Evolutionary conservation across 192 early-diverging fungal genomes (phyloP).

Genomic region (Backusella parvicylindrica): DNA sequence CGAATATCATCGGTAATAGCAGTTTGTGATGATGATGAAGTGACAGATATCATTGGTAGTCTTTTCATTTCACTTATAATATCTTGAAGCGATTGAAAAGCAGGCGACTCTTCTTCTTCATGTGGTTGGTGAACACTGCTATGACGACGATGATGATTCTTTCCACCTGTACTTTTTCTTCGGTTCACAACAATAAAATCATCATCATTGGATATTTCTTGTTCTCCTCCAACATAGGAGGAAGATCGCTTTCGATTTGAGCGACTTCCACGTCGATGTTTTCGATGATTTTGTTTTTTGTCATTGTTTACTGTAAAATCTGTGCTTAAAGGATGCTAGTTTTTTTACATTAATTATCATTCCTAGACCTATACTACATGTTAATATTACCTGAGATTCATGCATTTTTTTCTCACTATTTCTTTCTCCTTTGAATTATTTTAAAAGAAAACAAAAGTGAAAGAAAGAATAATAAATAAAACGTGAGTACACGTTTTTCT

Average conservation of each 20-base stretch:
- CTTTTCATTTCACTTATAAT: conserved; percentile 14
- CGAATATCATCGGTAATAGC: neutral
- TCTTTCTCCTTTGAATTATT: neutral
- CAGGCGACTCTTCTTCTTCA: conserved; percentile 9
- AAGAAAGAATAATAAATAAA: neutral
- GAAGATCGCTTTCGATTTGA: neutral
- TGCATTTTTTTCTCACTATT: neutral
- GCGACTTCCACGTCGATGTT: neutral
- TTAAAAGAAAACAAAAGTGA: neutral
- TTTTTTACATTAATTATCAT: neutral
- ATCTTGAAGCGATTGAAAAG: conserved; percentile 17
- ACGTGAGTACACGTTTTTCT: neutral
- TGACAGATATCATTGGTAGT: neutral
- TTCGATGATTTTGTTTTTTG: neutral
- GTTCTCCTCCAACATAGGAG: neutral
- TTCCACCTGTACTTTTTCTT: neutral
- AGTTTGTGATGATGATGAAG: neutral
- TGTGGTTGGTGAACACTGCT: neutral
- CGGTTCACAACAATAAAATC: neutral
- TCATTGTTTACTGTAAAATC: neutral
- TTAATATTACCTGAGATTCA: neutral
- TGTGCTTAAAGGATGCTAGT: neutral
- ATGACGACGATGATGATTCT: neutral
- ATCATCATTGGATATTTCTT: neutral
- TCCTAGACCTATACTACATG: neutral